These are phyloP conservation scores for Taiozyma onychis DNA, from an alignment of 1,139 yeast species.

Conservation along the genomic window DNA sequence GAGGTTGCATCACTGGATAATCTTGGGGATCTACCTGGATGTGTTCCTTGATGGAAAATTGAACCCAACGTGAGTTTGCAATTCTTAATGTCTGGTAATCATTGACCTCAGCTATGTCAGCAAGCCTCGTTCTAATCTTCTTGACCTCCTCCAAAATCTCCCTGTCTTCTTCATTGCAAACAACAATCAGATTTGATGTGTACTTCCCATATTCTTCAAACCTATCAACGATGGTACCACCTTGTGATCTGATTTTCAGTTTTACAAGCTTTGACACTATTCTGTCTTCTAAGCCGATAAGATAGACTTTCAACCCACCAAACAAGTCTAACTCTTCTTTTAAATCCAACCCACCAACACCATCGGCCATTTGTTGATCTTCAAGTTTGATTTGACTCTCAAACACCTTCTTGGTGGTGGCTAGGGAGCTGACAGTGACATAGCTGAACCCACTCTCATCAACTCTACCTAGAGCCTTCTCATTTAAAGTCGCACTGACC, in stretches of 20 bases:
- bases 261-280: slow-evolving; percentile 7
- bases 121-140: slow-evolving; percentile 21
- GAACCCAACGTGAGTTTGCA: slow-evolving; percentile 40
- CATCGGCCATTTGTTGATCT: slow-evolving; percentile 6
- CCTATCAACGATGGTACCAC: slow-evolving; percentile 21
- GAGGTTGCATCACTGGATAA: slow-evolving; percentile 14
- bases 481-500: slow-evolving; percentile 27
- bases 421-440: slow-evolving; percentile 3
- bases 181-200: slow-evolving; percentile 23
- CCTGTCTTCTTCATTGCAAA: slow-evolving; percentile 8
- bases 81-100: slow-evolving; percentile 30
- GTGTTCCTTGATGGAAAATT: slow-evolving; percentile 34
- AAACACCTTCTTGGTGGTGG: slow-evolving; percentile 10
- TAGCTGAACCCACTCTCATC: slow-evolving; percentile 8
- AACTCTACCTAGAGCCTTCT: slow-evolving; percentile 17
- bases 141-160: slow-evolving; percentile 3
- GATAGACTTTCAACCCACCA: slow-evolving; percentile 24
- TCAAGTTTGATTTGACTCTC: slow-evolving; percentile 1
- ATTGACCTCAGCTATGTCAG: slow-evolving; percentile 21
- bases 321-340: slow-evolving; percentile 14
- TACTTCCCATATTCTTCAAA: slow-evolving; percentile 6
- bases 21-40: slow-evolving; percentile 42
- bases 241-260: slow-evolving; percentile 20
- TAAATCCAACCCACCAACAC: slow-evolving; percentile 4
- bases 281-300: slow-evolving; percentile 17